Conservation (phyloP, 2,329 filamentous ascomycete species). For the Fusarium pseudonygamai region DNA sequence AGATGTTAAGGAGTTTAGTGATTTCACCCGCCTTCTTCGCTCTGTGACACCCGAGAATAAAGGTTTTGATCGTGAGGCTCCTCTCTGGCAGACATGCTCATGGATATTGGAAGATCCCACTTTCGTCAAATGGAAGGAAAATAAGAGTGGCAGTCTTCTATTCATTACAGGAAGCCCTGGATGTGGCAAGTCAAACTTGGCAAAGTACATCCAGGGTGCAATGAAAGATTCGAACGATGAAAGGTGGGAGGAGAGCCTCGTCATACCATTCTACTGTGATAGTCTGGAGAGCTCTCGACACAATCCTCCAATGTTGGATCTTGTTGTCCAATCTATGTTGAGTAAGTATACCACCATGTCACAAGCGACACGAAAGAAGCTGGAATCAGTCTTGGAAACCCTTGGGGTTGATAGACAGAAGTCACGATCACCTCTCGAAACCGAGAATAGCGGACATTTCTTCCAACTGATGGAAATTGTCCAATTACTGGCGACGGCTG, state of each 20-base stretch:
- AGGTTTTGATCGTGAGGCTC: slow-evolving; percentile 29
- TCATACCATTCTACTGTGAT: slow-evolving; percentile 36
- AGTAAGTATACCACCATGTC: slow-evolving; percentile 21
- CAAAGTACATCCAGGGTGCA: slow-evolving; percentile 31
- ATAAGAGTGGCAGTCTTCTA: slow-evolving; percentile 18
- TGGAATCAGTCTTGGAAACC: slow-evolving; percentile 20
- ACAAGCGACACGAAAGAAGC: slow-evolving; percentile 6
- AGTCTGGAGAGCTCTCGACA: slow-evolving; percentile 30
- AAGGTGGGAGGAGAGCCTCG: slow-evolving; percentile 9
- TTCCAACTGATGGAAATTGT: slow-evolving; percentile 33
- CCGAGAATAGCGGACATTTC: slow-evolving; percentile 8
- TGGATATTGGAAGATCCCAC: slow-evolving; percentile 26
- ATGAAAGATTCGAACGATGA: slow-evolving; percentile 16
- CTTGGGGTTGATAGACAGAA: slow-evolving; percentile 5
- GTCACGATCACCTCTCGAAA: background rate
- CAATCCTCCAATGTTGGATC: slow-evolving; percentile 33
- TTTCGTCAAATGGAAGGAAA: slow-evolving; percentile 26
- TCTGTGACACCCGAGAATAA: slow-evolving; percentile 28
- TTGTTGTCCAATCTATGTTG: slow-evolving; percentile 23
- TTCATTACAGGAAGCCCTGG: slow-evolving; percentile 34
- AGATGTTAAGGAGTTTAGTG: slow-evolving; percentile 23
- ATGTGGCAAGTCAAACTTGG: slow-evolving; percentile 34
- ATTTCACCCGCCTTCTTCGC: slow-evolving; percentile 21
- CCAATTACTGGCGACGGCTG: slow-evolving; percentile 4
- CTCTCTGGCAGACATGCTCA: slow-evolving; percentile 31